A percentile compares a stretch with the other conserved stretches of the same genome.
Evolutionary conservation across 306 rosid species (phyloP).

Genomic region (Corylus avellana): DNA sequence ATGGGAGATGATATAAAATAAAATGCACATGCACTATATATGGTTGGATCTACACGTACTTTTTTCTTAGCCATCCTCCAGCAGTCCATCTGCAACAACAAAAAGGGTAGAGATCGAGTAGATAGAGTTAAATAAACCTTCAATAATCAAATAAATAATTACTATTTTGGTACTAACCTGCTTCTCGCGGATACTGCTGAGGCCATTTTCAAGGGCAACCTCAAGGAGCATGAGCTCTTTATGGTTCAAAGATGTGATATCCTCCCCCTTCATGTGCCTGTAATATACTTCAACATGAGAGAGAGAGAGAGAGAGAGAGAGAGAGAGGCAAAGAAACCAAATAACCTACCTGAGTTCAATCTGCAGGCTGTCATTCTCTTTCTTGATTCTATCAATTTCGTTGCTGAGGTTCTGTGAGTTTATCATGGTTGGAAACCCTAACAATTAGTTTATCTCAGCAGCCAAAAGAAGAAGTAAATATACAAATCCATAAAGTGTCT

Average conservation of each 20-base stretch:
- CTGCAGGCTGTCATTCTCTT: constrained; percentile 91
- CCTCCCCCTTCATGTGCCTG: constrained; percentile 94
- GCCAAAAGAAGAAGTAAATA: background rate
- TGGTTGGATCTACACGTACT: too few species aligned
- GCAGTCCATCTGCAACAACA: too few species aligned
- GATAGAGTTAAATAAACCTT: too few species aligned
- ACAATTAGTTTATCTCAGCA: background rate
- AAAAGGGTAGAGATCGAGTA: too few species aligned
- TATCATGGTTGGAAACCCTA: constrained; percentile 19
- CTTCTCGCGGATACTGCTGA: constrained; percentile 48
- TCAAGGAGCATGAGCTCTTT: constrained; percentile 70
- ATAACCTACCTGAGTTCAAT: constrained; percentile 63
- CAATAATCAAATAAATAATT: too few species aligned
- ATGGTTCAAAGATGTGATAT: constrained; percentile 62
- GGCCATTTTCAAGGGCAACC: constrained; percentile 73
- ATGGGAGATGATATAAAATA: too few species aligned
- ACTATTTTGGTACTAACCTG: constrained; percentile 40
- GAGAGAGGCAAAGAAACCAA: background rate
- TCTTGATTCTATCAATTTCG: constrained; percentile 81
- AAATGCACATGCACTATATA: too few species aligned
- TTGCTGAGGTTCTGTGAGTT: constrained; percentile 69
- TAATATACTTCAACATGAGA: background rate
- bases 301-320: background rate
- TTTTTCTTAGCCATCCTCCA: too few species aligned
- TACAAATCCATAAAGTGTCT: background rate